phyloP scores from a whole-genome alignment of 2,329 filamentous ascomycete species.

The Penicillium sclerotigenum region DNA sequence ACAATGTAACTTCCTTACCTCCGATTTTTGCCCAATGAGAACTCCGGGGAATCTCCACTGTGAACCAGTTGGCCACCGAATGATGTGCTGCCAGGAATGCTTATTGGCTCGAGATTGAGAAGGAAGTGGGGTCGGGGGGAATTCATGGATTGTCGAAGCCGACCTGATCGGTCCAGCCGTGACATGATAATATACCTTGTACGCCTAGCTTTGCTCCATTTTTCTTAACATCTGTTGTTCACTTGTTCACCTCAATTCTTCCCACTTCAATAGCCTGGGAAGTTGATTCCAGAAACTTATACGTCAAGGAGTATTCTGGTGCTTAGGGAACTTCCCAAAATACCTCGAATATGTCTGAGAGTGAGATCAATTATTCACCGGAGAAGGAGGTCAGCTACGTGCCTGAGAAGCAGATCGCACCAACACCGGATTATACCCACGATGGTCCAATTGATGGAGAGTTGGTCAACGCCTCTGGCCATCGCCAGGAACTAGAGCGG shows the following conservation, averaged over 20 bases:
- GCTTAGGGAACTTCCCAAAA: not conserved
- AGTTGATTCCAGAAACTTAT: not conserved
- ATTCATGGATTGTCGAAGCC: conserved; percentile 1
- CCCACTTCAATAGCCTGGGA: not conserved
- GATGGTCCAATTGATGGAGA: conserved; percentile 28
- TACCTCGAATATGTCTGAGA: not conserved
- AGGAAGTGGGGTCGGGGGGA: not conserved
- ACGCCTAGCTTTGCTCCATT: not conserved
- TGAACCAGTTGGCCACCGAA: conserved; percentile 8
- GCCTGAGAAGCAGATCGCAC: conserved; percentile 27
- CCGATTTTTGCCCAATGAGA: conserved; percentile 14
- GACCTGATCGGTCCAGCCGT: conserved; percentile 2
- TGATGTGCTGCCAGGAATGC: not conserved
- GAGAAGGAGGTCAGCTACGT: not conserved
- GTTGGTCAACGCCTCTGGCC: conserved; percentile 62
- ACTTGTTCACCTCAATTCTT: not conserved
- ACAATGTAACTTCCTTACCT: conserved; percentile 10
- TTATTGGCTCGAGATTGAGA: conserved; percentile 19
- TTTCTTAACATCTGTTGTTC: not conserved
- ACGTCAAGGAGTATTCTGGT: not conserved
- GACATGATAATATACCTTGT: not conserved
- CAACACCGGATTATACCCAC: conserved; percentile 25
- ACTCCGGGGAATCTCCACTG: conserved; percentile 7
- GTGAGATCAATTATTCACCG: not conserved
- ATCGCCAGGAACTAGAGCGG: conserved; percentile 60